These are phyloP conservation scores for Aspergillus fijiensis DNA, from an alignment of 2,329 filamentous ascomycete genomes.

Conservation along the genomic window DNA sequence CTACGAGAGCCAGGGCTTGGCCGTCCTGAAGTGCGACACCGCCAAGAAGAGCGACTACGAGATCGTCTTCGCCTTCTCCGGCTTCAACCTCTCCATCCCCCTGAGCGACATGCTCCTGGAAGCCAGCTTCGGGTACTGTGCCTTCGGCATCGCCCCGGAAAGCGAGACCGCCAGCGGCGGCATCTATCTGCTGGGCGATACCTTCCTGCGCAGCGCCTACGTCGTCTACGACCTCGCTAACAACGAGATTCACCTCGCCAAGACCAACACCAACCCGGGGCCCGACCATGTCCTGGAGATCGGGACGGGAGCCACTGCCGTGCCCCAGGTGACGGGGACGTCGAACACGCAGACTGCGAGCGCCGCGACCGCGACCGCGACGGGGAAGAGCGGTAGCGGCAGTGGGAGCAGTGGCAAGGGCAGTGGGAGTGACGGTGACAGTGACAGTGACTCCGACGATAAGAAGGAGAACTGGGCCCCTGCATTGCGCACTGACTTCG, in stretches of 20 bases:
- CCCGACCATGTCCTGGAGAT: slow-evolving; percentile 53
- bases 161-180: slow-evolving; percentile 43
- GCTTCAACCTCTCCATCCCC: slow-evolving; percentile 52
- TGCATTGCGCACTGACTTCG: no score
- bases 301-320: slow-evolving; percentile 43
- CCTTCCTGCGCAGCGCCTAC: slow-evolving; percentile 72
- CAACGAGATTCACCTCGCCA: slow-evolving; percentile 68
- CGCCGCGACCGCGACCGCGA: background rate
- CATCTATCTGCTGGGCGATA: slow-evolving; percentile 68
- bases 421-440: no score
- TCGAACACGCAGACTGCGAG: background rate
- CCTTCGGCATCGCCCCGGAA: slow-evolving; percentile 64
- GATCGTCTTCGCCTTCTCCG: slow-evolving; percentile 57
- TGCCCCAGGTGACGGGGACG: slow-evolving; percentile 50
- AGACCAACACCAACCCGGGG: slow-evolving; percentile 62
- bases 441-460: no score
- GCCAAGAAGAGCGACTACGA: slow-evolving; percentile 47
- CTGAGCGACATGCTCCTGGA: slow-evolving; percentile 51
- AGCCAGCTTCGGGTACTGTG: slow-evolving; percentile 49
- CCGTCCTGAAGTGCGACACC: slow-evolving; percentile 53
- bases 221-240: slow-evolving; percentile 73
- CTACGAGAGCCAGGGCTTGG: slow-evolving; percentile 49
- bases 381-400: background rate
- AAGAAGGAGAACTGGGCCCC: no score
- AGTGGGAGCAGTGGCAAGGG: background rate